phyloP scores from a whole-genome alignment of 768 basidiomycete genomes.

The Mycena alexandri region DNA sequence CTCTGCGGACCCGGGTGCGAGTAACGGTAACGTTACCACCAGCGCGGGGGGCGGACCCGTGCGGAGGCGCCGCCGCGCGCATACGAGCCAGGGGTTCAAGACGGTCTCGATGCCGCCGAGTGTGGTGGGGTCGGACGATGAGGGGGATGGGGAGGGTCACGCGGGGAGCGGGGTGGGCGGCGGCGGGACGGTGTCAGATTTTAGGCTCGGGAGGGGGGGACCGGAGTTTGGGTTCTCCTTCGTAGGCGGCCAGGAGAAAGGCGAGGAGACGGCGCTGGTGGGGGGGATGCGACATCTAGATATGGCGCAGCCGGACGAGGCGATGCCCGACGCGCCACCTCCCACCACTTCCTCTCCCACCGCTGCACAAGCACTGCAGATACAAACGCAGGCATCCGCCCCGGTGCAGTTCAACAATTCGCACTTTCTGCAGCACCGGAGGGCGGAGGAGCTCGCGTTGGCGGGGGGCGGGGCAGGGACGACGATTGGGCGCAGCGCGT shows the following conservation, averaged over 20 bases:
- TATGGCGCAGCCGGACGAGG: conserved; percentile 23
- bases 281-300: conserved; percentile 36
- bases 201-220: conserved; percentile 12
- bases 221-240: conserved; percentile 17
- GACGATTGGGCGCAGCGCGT: conserved; percentile 89
- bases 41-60: conserved; percentile 59
- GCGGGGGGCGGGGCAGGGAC: conserved; percentile 51
- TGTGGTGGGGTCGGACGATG: conserved; percentile 79
- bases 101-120: conserved; percentile 89
- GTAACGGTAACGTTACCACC: not conserved
- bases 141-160: conserved; percentile 68
- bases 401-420: conserved; percentile 26
- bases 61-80: conserved; percentile 69
- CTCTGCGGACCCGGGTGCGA: not conserved
- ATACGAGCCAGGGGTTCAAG: conserved; percentile 78
- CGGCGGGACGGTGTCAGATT: conserved; percentile 30
- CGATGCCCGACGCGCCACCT: conserved; percentile 29
- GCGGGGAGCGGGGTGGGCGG: no score
- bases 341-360: not conserved
- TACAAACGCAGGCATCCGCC: conserved; percentile 1
- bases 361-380: not conserved
- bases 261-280: conserved; percentile 37
- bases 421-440: conserved; percentile 32
- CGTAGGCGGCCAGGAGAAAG: conserved; percentile 10
- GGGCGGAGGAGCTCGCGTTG: conserved; percentile 34